Base-by-base conservation (phyloP, 2,329 filamentous ascomycete genomes). In the Hypoxylon sp. region DNA sequence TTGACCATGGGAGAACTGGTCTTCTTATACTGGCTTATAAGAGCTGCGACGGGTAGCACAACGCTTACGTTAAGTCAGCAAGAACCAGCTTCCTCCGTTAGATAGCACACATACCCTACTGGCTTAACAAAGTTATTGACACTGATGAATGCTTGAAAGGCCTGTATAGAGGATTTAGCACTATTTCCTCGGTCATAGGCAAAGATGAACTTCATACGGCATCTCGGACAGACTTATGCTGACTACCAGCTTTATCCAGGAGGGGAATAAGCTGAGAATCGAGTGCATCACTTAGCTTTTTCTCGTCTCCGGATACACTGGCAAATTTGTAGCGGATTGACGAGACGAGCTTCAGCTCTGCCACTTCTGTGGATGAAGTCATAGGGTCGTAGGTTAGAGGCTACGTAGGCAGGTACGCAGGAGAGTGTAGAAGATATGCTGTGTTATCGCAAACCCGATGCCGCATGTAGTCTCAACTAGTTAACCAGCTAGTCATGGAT, bases 1-100 rank as follows among this genome's bases (percentile, higher is more conserved):
- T 93, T 91, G 70, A 99, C 89, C 38, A 98, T 84, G 0, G 90
- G 83, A 11, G 90, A 91, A 41, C 89, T 84, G 38, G 88, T 89
- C 21, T 92, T 88, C 79, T 97, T 97, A 84, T 97, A 98, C 78
- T 98, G 96, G 73, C 94, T 91, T 60, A 98, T 80, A 17, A 99
- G 85, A 14, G 90, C 89, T n/a, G 89, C 87, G 11, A 98, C 94
- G 0, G 96, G 96, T 5, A 99, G 83, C 59, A 94, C 85, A 70
- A 98, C 89, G 52, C 86, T 86, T 68, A 68, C 19, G 28, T 48
- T 10, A 11, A 30, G 45, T 63, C 48, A 59, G 52, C 43, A 55
- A 45, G 41, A 36, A 19, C 2, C n/a, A 30, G 5, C 1, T 28
- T 19, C 25, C 38, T 30, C 28, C 32, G 46, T 68, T 3, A 64